These are phyloP conservation scores for Boletus rubescentipes DNA, from an alignment of 768 basidiomycete species.

Conservation along the genomic window DNA sequence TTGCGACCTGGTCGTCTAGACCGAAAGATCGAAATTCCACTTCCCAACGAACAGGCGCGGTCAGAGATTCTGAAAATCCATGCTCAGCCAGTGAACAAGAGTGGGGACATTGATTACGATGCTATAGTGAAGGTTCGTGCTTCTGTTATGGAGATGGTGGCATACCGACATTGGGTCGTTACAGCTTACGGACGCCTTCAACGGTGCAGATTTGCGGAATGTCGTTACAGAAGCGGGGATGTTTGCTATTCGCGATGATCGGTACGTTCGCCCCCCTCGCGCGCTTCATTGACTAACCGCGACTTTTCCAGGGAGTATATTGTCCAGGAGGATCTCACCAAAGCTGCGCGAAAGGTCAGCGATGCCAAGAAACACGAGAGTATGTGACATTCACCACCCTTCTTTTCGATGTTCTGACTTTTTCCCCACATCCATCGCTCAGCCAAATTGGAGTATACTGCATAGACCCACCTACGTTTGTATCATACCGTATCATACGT, in stretches of 20 bases:
- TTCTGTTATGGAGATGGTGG: background rate
- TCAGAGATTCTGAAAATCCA: conserved; percentile 98
- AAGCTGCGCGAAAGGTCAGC: conserved; percentile 92
- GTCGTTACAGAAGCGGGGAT: conserved; percentile 95
- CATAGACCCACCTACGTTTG: conserved; percentile 28
- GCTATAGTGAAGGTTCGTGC: conserved; percentile 86
- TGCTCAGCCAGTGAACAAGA: conserved; percentile 90
- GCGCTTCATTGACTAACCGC: conserved; percentile 1
- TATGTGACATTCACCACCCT: conserved; percentile 39
- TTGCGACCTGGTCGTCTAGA: conserved; percentile 95
- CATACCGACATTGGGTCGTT: conserved; percentile 5
- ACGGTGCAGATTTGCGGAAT: conserved; percentile 95
- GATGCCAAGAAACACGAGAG: conserved; percentile 99
- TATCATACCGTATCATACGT: conserved; percentile 23
- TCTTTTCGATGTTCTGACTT: background rate
- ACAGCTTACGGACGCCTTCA: conserved; percentile 87
- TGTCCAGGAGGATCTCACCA: conserved; percentile 92
- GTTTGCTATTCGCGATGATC: conserved; percentile 97
- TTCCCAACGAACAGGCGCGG: conserved; percentile 96
- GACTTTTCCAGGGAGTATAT: conserved; percentile 67
- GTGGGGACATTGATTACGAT: conserved; percentile 95
- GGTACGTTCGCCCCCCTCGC: conserved; percentile 43
- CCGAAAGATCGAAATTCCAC: conserved; percentile 95
- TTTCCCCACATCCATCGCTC: background rate
- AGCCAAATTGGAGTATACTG: conserved; percentile 48